Conservation (phyloP, 2,329 filamentous ascomycete species). For the Cryphonectria carpinicola region DNA sequence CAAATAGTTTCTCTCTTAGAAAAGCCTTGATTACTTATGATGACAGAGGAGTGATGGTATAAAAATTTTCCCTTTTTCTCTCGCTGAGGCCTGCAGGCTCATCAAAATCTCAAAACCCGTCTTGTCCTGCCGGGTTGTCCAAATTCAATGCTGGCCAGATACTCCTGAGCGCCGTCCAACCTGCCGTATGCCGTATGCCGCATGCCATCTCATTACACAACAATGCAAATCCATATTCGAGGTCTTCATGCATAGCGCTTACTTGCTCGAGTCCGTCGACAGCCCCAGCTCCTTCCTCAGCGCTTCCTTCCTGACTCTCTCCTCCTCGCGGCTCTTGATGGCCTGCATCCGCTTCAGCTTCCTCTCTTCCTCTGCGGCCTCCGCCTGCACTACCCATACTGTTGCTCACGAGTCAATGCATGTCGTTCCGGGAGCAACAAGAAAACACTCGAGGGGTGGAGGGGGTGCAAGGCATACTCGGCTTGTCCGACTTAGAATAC, state of each 20-base stretch:
- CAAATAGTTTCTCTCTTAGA: neutral
- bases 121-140: neutral
- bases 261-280: conserved; percentile 36
- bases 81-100: neutral
- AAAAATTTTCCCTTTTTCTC: neutral
- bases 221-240: neutral
- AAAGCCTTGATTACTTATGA: neutral
- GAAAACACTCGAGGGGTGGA: neutral
- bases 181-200: conserved; percentile 18
- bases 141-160: conserved; percentile 13
- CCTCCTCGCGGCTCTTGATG: conserved; percentile 45
- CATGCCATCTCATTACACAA: conserved; percentile 8
- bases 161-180: conserved; percentile 27
- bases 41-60: neutral
- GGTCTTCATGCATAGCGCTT: neutral
- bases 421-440: neutral
- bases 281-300: conserved; percentile 55
- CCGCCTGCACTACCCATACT: conserved; percentile 58
- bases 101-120: neutral
- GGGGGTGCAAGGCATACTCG: conserved; percentile 62
- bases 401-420: neutral
- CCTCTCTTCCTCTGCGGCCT: conserved; percentile 49
- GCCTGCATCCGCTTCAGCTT: conserved; percentile 42
- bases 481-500: conserved; percentile 88
- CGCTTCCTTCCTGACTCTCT: conserved; percentile 49